Percentiles rank a stretch among this genome's conserved stretches.
These are phyloP conservation scores for Moesziomyces globuligerus DNA, from an alignment of 1,284 basidiomycete genomes.

Conservation along the genomic window DNA sequence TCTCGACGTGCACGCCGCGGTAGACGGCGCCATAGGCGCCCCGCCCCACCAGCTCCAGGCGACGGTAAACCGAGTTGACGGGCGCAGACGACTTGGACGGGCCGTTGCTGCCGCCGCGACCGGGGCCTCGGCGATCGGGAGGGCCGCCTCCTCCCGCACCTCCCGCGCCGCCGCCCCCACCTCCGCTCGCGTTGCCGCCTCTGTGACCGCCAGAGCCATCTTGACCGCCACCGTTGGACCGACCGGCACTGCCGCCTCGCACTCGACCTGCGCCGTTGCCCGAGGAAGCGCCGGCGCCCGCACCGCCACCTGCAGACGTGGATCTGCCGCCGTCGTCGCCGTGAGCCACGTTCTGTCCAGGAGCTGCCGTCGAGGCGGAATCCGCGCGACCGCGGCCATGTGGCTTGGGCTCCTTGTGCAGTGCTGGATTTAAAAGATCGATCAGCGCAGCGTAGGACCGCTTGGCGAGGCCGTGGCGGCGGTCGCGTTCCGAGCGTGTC, in stretches of 20 bases:
- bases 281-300: constrained; percentile 1
- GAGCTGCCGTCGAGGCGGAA: constrained; percentile 4
- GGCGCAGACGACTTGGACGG: constrained; percentile 19
- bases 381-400: constrained; percentile 8
- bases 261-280: constrained; percentile 16
- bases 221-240: constrained; percentile 8
- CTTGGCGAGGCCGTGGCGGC: constrained; percentile 37
- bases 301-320: constrained; percentile 7
- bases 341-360: constrained; percentile 10
- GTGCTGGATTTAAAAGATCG: constrained; percentile 38
- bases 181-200: constrained; percentile 5
- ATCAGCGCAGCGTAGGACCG: constrained; percentile 45
- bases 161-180: constrained; percentile 20
- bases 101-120: constrained; percentile 18
- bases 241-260: constrained; percentile 17
- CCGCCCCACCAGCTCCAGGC: constrained; percentile 63
- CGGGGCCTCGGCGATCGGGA: constrained; percentile 25
- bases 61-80: constrained; percentile 50
- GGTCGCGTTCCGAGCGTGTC: constrained; percentile 20
- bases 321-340: constrained; percentile 25
- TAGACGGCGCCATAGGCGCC: constrained; percentile 67
- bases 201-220: constrained; percentile 8
- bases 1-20: constrained; percentile 75
- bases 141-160: constrained; percentile 41
- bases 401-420: constrained; percentile 35